Evolutionary conservation across 345 rosid genomes (phyloP).

Genomic region (Bruguiera parviflora): DNA sequence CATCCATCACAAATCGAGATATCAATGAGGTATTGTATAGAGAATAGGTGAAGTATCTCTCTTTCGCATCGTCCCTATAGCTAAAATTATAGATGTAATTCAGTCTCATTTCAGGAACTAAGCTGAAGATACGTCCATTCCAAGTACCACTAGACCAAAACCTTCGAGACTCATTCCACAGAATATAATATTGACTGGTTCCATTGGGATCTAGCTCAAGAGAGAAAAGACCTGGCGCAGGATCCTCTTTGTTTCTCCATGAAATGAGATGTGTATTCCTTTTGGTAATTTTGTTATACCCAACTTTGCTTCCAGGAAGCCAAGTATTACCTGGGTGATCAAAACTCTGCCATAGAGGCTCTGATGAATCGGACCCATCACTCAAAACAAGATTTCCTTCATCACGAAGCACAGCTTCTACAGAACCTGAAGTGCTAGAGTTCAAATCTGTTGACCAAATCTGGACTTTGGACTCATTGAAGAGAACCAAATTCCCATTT

Average conservation of each 20-base stretch:
- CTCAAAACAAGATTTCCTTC: slow-evolving; percentile 25
- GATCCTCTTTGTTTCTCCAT: slow-evolving; percentile 25
- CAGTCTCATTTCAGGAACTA: slow-evolving; percentile 26
- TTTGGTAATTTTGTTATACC: slow-evolving; percentile 13
- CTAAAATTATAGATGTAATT: slow-evolving; percentile 20
- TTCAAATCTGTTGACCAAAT: slow-evolving; percentile 24
- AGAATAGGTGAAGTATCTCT: slow-evolving; percentile 34
- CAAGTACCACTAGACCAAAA: slow-evolving; percentile 23
- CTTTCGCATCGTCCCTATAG: slow-evolving; percentile 18
- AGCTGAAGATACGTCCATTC: slow-evolving; percentile 15
- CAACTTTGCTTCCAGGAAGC: slow-evolving; percentile 26
- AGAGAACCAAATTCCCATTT: slow-evolving; percentile 23
- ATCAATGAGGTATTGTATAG: slow-evolving; percentile 6
- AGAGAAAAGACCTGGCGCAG: slow-evolving; percentile 30
- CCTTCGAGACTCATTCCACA: not conserved
- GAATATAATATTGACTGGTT: not conserved
- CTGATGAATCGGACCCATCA: slow-evolving; percentile 1
- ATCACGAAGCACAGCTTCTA: slow-evolving; percentile 23
- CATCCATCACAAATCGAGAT: slow-evolving; percentile 6
- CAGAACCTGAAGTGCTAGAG: slow-evolving; percentile 4
- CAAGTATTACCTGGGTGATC: slow-evolving; percentile 27
- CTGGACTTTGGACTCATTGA: slow-evolving; percentile 5
- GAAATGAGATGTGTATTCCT: slow-evolving; percentile 6
- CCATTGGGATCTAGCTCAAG: slow-evolving; percentile 11
- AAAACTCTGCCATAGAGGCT: slow-evolving; percentile 27